Percentiles rank a stretch among this genome's conserved stretches.
Conservation (phyloP, 2,329 filamentous ascomycete species). For the Lasiodiplodia theobromae region DNA sequence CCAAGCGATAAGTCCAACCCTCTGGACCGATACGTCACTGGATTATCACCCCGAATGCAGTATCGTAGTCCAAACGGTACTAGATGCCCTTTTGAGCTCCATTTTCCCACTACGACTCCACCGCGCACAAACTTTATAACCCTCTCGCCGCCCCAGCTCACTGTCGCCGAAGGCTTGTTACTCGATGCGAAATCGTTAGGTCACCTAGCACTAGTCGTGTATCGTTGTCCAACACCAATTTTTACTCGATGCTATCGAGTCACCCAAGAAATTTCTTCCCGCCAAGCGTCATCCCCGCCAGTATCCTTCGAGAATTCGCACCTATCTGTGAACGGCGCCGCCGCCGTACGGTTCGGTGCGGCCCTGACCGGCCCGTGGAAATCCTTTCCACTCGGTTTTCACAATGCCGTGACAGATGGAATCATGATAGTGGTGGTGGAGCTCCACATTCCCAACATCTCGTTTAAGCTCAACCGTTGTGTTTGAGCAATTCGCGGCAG, state of each 20-base stretch:
- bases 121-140: background rate
- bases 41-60: constrained; percentile 19
- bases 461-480: background rate
- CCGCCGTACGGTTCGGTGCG: background rate
- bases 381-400: too few species aligned
- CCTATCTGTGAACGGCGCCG: background rate
- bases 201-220: background rate
- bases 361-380: background rate
- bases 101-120: background rate
- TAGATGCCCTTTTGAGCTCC: background rate
- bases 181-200: constrained; percentile 18
- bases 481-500: too few species aligned
- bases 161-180: background rate
- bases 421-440: background rate
- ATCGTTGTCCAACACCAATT: background rate
- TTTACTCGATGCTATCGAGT: constrained; percentile 15
- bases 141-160: background rate
- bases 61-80: constrained; percentile 21
- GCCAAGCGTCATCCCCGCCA: background rate
- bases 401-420: background rate
- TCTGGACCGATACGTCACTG: constrained; percentile 24
- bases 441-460: background rate
- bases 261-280: background rate
- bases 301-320: background rate
- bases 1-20: constrained; percentile 5